Percentiles rank a stretch among this genome's conserved stretches.
phyloP scores from a whole-genome alignment of 2,329 filamentous ascomycete genomes.

The Trichophaea hybrida region DNA sequence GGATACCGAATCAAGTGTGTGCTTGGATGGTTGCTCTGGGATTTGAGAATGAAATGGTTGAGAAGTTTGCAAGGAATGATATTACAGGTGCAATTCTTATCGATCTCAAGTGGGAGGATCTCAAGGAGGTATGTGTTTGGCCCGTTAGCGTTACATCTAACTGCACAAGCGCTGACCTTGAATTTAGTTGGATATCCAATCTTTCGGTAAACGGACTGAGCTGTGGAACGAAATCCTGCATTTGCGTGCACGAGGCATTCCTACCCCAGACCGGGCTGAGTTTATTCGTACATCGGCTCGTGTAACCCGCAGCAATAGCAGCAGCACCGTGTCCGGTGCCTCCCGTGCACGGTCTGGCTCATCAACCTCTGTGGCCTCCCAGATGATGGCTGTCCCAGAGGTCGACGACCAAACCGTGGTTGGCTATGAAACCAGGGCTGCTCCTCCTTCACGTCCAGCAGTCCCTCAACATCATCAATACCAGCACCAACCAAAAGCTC shows the following conservation, averaged over 20 bases:
- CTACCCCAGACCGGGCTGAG: conserved; percentile 11
- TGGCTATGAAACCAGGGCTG: neutral
- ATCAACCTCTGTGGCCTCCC: neutral
- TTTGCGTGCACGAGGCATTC: conserved; percentile 37
- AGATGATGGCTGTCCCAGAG: conserved; percentile 14
- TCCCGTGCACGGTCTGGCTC: conserved; percentile 8
- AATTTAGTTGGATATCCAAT: conserved; percentile 51
- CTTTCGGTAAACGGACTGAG: conserved; percentile 65
- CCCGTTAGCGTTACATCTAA: neutral
- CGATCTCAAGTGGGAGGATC: conserved; percentile 79
- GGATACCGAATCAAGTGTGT: conserved; percentile 63
- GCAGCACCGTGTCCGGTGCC: conserved; percentile 11
- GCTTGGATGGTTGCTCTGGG: conserved; percentile 76
- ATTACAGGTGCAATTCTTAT: conserved; percentile 78
- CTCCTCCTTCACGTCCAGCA: neutral
- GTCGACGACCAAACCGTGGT: neutral
- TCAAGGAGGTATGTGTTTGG: conserved; percentile 43
- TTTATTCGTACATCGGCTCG: conserved; percentile 12
- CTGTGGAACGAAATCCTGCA: conserved; percentile 67
- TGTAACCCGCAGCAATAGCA: conserved; percentile 9
- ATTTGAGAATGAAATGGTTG: conserved; percentile 60
- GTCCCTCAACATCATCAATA: neutral
- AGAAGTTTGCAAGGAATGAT: conserved; percentile 81
- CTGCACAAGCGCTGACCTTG: conserved; percentile 7
- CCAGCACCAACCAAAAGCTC: neutral